Evolutionary conservation across 371 early-diverging fungal genomes (phyloP).

Genomic region (Syncephalastrum sp.): DNA sequence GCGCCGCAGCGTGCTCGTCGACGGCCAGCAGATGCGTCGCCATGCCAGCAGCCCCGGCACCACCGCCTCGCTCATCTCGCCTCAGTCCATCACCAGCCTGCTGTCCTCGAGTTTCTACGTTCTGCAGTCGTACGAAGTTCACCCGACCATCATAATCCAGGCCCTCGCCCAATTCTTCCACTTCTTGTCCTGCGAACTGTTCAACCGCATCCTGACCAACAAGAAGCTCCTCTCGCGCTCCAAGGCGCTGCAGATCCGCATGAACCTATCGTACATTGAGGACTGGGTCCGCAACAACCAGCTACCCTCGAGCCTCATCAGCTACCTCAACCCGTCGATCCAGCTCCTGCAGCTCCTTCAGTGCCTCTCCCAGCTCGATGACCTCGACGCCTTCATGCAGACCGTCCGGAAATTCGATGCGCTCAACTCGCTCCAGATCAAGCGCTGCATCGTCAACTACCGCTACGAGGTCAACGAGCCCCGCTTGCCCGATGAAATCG

Average conservation of each 20-base stretch:
- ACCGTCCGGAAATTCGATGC: conserved; percentile 62
- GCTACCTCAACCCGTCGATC: conserved; percentile 61
- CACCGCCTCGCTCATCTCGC: conserved; percentile 31
- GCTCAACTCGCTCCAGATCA: conserved; percentile 71
- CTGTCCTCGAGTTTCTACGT: conserved; percentile 61
- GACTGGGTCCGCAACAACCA: conserved; percentile 78
- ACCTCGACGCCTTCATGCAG: conserved; percentile 69
- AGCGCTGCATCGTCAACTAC: conserved; percentile 74
- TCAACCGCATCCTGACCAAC: conserved; percentile 80
- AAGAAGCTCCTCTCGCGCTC: conserved; percentile 75
- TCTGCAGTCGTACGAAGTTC: conserved; percentile 64
- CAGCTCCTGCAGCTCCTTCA: conserved; percentile 84
- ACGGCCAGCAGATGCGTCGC: conserved; percentile 12
- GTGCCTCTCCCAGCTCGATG: conserved; percentile 66
- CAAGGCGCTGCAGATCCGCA: conserved; percentile 82
- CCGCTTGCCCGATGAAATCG: conserved; percentile 68
- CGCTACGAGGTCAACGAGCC: conserved; percentile 85
- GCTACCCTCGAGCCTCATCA: conserved; percentile 43
- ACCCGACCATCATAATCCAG: conserved; percentile 65
- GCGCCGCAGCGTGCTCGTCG: conserved; percentile 8
- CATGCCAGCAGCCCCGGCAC: conserved; percentile 11
- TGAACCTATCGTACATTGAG: conserved; percentile 80
- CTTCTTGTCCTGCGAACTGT: conserved; percentile 72
- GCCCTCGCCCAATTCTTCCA: conserved; percentile 70
- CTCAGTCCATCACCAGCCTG: conserved; percentile 61